A percentile compares a stretch with the other conserved stretches of the same genome.
These are phyloP conservation scores for Thalassiosira mediterranea DNA, from an alignment of 352 stramenopile genomes.

Conservation along the genomic window DNA sequence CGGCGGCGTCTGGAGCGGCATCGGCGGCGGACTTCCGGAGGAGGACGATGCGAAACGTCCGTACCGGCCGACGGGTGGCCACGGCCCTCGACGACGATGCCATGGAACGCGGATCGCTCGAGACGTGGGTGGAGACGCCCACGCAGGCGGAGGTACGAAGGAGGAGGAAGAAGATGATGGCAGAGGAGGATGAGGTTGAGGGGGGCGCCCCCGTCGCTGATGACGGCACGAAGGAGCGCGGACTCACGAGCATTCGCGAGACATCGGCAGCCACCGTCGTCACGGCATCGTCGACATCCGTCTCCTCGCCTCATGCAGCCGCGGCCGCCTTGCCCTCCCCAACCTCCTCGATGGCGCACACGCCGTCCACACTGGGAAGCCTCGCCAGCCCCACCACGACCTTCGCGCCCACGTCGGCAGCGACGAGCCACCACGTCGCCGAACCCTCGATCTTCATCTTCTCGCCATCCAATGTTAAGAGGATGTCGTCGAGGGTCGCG, in stretches of 20 bases:
- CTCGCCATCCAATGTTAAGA: conserved; percentile 58
- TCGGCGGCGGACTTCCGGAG: conserved; percentile 11
- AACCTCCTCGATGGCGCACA: neutral
- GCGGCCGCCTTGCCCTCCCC: neutral
- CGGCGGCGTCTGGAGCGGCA: neutral
- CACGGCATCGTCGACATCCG: neutral
- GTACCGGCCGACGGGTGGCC: conserved; percentile 29
- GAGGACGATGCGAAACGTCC: conserved; percentile 41
- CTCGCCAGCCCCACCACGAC: neutral
- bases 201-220: neutral
- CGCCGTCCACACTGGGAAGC: conserved; percentile 14
- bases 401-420: no score
- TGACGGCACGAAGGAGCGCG: conserved; percentile 13
- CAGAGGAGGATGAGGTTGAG: neutral
- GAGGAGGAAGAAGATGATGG: neutral
- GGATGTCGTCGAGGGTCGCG: conserved; percentile 5
- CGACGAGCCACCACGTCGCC: no score
- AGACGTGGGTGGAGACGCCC: conserved; percentile 50
- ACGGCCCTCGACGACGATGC: conserved; percentile 40
- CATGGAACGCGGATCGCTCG: conserved; percentile 29
- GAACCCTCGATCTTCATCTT: conserved; percentile 24
- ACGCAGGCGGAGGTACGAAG: conserved; percentile 29
- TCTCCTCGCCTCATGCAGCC: neutral
- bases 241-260: conserved; percentile 14
- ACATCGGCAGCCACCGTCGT: neutral